A percentile compares a stretch with the other conserved stretches of the same genome.
These are phyloP conservation scores for Solanum pinnatisectum DNA, from an alignment of 257 asterid genomes.

Conservation along the genomic window DNA sequence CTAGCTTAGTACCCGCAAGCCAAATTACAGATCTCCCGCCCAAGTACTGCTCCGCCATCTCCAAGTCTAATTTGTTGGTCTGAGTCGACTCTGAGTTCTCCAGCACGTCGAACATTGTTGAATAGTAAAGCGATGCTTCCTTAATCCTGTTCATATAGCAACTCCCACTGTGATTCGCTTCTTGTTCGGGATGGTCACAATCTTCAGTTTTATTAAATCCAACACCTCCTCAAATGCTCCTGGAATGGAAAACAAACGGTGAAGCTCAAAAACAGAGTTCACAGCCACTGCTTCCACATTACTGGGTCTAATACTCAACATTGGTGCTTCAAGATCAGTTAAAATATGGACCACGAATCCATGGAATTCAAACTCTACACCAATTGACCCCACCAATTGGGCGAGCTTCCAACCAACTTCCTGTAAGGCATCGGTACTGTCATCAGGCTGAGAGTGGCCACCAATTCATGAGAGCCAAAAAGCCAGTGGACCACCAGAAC, in stretches of 20 bases:
- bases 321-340: not conserved
- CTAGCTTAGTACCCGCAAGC: not conserved
- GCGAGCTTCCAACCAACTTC: not conserved
- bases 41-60: not conserved
- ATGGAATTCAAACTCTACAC: not conserved
- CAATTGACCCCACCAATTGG: not conserved
- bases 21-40: not conserved
- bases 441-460: not conserved
- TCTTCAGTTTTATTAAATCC: not conserved
- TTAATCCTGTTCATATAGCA: too few species aligned
- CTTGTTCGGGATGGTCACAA: too few species aligned
- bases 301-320: not conserved
- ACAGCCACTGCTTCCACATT: not conserved
- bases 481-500: not conserved
- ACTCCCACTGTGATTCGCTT: too few species aligned
- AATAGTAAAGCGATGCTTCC: not conserved
- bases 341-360: not conserved
- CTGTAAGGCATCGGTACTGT: not conserved
- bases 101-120: not conserved
- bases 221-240: not conserved
- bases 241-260: not conserved
- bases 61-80: not conserved
- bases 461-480: not conserved
- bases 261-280: not conserved
- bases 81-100: not conserved